Conservation (phyloP, 148 eudicot genomes). For the Persicaria maculosa region DNA sequence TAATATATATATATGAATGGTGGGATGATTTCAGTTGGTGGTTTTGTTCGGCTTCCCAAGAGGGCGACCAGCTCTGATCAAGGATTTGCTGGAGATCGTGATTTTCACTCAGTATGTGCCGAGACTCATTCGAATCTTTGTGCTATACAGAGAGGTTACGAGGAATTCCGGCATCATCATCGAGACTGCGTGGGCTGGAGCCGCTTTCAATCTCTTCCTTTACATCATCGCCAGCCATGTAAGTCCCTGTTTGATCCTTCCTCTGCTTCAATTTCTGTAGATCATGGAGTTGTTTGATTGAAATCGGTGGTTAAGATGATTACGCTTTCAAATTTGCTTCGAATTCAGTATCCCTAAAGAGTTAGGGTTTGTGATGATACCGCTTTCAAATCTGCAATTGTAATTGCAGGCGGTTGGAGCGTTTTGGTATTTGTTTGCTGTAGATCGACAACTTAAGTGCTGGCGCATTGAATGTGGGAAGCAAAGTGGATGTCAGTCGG, state of each 20-base stretch:
- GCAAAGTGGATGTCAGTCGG: constrained; percentile 13
- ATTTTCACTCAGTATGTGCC: constrained; percentile 62
- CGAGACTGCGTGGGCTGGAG: constrained; percentile 91
- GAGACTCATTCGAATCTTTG: constrained; percentile 53
- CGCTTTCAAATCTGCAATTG: constrained; percentile 1
- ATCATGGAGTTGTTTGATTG: not conserved
- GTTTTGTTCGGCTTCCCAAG: constrained; percentile 35
- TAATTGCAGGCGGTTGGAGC: constrained; percentile 64
- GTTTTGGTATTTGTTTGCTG: constrained; percentile 66
- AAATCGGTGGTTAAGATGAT: not conserved
- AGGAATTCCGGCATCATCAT: constrained; percentile 70
- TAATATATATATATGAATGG: not conserved
- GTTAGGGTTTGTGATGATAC: not conserved
- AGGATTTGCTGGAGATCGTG: constrained; percentile 47
- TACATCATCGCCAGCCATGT: constrained; percentile 95
- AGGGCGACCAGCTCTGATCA: constrained; percentile 22
- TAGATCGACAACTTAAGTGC: constrained; percentile 53
- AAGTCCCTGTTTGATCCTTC: constrained; percentile 20
- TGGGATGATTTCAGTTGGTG: constrained; percentile 34
- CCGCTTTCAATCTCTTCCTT: constrained; percentile 72
- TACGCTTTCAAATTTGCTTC: not conserved
- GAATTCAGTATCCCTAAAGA: not conserved
- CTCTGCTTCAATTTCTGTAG: not conserved
- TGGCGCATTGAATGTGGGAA: constrained; percentile 45
- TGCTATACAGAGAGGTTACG: constrained; percentile 58